These are phyloP conservation scores for Paracoccidioides brasiliensis DNA, from an alignment of 2,329 filamentous ascomycete genomes.

Conservation along the genomic window DNA sequence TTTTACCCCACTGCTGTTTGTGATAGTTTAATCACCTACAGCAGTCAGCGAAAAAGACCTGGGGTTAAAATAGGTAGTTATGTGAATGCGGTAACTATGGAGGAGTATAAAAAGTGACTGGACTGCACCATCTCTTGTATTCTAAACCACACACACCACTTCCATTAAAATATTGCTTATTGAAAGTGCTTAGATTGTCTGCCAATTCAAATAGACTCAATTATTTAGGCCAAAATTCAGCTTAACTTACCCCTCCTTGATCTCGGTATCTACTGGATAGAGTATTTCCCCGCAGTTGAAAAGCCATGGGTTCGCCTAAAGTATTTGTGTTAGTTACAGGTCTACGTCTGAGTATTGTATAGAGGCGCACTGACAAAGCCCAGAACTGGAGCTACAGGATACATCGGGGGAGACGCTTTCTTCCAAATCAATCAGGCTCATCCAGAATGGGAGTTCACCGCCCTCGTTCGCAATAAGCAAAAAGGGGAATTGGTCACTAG, in stretches of 20 bases:
- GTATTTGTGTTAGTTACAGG: slow-evolving; percentile 20
- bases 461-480: slow-evolving; percentile 32
- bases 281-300: not conserved
- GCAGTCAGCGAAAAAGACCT: too few species aligned
- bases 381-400: slow-evolving; percentile 41
- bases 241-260: not conserved
- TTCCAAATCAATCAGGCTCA: slow-evolving; percentile 33
- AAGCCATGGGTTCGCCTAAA: slow-evolving; percentile 11
- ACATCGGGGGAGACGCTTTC: slow-evolving; percentile 42
- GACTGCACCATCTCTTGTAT: too few species aligned
- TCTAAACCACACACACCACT: not conserved
- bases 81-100: too few species aligned
- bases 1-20: too few species aligned
- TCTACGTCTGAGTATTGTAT: not conserved
- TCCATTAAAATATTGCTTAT: not conserved
- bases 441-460: slow-evolving; percentile 35
- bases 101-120: too few species aligned
- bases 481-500: slow-evolving; percentile 28
- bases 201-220: not conserved
- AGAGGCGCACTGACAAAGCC: slow-evolving; percentile 17
- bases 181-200: not conserved
- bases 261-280: not conserved
- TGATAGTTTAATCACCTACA: too few species aligned
- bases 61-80: too few species aligned
- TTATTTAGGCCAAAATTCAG: not conserved